A percentile compares a stretch with the other conserved stretches of the same genome.
Evolutionary conservation across 2,329 filamentous ascomycete species (phyloP).

Genomic region (Colletotrichum scovillei): DNA sequence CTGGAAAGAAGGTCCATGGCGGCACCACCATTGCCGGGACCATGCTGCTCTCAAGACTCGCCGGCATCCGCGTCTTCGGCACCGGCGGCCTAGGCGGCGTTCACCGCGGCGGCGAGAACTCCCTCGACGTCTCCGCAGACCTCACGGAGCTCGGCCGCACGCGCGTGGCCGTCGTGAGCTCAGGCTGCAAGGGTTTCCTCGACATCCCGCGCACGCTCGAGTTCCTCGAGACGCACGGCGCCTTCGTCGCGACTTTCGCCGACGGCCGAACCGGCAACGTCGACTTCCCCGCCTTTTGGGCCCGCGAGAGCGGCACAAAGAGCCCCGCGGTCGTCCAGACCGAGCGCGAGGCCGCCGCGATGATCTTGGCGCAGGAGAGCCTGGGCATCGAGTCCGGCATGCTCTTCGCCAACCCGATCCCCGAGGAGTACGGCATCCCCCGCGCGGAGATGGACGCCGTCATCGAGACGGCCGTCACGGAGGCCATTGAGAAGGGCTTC

Average conservation of each 20-base stretch:
- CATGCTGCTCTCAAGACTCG: conserved; percentile 87
- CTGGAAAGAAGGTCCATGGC: conserved; percentile 79
- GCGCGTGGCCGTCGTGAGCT: conserved; percentile 86
- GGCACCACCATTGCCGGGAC: conserved; percentile 95
- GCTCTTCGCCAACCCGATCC: conserved; percentile 90
- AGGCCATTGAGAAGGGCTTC: conserved; percentile 73
- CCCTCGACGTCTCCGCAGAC: conserved; percentile 95
- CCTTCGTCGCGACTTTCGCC: conserved; percentile 88
- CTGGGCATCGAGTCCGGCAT: conserved; percentile 82
- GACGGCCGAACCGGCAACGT: conserved; percentile 79
- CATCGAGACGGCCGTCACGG: conserved; percentile 75
- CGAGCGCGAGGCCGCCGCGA: conserved; percentile 87
- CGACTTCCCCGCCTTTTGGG: conserved; percentile 94
- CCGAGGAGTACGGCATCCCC: conserved; percentile 75
- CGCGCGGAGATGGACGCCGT: conserved; percentile 76
- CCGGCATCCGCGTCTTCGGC: conserved; percentile 92
- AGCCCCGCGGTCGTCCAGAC: conserved; percentile 81
- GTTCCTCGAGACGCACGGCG: conserved; percentile 77
- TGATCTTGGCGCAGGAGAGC: conserved; percentile 82
- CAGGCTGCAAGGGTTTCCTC: conserved; percentile 95
- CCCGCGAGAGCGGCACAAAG: conserved; percentile 83
- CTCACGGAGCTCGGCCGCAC: conserved; percentile 93
- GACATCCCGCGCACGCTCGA: conserved; percentile 93
- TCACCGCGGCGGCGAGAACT: conserved; percentile 86
- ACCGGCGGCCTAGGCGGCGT: conserved; percentile 96